Percentiles rank a stretch among this genome's conserved stretches.
These are phyloP conservation scores for Colletotrichum falcatum DNA, from an alignment of 2,329 filamentous ascomycete genomes.

Conservation along the genomic window DNA sequence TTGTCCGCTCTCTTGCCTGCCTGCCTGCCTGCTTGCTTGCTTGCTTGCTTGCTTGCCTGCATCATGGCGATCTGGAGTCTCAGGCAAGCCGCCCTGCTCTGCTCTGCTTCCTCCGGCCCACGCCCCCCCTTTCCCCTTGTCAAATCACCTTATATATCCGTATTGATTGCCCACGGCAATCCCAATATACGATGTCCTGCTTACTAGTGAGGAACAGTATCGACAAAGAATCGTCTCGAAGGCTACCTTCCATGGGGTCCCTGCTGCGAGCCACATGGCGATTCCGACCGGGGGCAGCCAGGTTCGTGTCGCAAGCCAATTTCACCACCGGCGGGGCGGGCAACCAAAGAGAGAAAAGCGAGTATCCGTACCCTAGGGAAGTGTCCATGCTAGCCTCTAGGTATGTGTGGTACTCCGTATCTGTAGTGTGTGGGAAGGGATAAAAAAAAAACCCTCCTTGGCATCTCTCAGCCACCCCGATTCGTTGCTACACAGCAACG, in stretches of 20 bases:
- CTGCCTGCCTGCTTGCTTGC: not conserved
- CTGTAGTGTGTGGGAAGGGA: too few relatives aligned
- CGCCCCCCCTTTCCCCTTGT: not conserved
- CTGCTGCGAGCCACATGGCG: conserved; percentile 34
- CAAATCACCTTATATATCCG: not conserved
- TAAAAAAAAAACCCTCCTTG: conserved; percentile 2
- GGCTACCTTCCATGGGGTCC: conserved; percentile 13
- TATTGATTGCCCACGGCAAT: not conserved
- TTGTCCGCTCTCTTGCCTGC: not conserved
- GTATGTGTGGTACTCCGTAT: too few relatives aligned
- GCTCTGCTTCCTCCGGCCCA: not conserved
- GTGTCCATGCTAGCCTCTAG: too few relatives aligned
- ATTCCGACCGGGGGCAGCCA: conserved; percentile 19
- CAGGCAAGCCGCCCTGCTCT: not conserved
- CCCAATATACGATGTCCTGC: too few relatives aligned
- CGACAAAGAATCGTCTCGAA: conserved; percentile 34
- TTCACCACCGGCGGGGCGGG: conserved; percentile 2
- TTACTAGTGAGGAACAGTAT: conserved; percentile 8
- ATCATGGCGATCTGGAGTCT: conserved; percentile 1
- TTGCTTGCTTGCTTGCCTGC: conserved; percentile 4
- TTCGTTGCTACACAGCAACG: conserved; percentile 23
- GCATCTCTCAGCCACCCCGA: conserved; percentile 18
- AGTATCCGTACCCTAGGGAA: not conserved
- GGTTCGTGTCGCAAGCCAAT: conserved; percentile 9
- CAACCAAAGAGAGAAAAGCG: not conserved